phyloP scores from a whole-genome alignment of 768 basidiomycete species.

The Calocera cornea region DNA sequence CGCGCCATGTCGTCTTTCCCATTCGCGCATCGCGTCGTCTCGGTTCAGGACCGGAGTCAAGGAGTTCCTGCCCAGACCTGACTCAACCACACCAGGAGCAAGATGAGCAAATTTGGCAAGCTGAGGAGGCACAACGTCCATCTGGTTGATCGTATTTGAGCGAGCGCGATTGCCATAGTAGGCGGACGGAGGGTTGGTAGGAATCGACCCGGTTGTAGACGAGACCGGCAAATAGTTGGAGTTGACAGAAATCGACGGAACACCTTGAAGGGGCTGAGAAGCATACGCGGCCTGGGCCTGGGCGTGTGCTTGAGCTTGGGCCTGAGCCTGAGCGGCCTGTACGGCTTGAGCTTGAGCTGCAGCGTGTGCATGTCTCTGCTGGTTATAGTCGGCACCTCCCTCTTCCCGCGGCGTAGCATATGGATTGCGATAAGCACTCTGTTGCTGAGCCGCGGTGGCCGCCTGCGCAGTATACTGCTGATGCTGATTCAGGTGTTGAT shows the following conservation, averaged over 20 bases:
- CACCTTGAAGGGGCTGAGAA: conserved; percentile 13
- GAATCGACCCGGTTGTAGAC: not conserved
- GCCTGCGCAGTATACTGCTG: conserved; percentile 85
- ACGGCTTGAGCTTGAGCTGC: conserved; percentile 11
- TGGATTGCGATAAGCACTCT: conserved; percentile 59
- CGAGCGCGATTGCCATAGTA: conserved; percentile 40
- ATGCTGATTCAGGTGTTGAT: conserved; percentile 87
- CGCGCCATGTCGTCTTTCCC: conserved; percentile 79
- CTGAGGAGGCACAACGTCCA: conserved; percentile 89
- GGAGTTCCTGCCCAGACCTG: conserved; percentile 57
- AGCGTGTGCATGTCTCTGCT: conserved; percentile 9
- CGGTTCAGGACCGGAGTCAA: conserved; percentile 88
- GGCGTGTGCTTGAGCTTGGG: conserved; percentile 16
- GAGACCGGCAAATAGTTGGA: conserved; percentile 35
- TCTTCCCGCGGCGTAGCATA: conserved; percentile 48
- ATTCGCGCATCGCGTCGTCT: conserved; percentile 89
- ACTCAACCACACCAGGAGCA: conserved; percentile 56
- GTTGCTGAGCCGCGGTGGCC: conserved; percentile 53
- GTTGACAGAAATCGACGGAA: conserved; percentile 24
- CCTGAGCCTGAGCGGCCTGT: conserved; percentile 15
- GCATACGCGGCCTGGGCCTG: conserved; percentile 9
- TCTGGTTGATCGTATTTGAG: conserved; percentile 83
- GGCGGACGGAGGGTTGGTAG: conserved; percentile 34
- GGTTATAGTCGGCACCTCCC: conserved; percentile 8
- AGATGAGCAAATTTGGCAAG: conserved; percentile 79